Evolutionary conservation across 345 rosid species (phyloP).

Genomic region (Melaleuca alternifolia): DNA sequence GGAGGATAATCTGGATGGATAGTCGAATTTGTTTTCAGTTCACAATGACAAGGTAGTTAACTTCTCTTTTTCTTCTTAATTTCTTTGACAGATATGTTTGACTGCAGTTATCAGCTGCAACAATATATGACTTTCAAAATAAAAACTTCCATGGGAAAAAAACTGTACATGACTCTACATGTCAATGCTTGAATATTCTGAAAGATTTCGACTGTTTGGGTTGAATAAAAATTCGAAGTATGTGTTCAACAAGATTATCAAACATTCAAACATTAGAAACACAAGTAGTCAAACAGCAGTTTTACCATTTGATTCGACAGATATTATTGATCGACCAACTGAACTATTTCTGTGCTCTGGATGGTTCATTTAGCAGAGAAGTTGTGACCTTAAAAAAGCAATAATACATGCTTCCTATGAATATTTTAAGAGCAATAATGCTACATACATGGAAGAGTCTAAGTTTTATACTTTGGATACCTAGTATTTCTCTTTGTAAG

Average conservation of each 20-base stretch:
- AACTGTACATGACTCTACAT: background rate
- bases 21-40: background rate
- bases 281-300: background rate
- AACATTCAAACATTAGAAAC: background rate
- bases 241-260: background rate
- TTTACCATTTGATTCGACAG: background rate
- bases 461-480: background rate
- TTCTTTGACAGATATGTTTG: background rate
- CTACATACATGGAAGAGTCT: background rate
- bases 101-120: background rate
- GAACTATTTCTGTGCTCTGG: background rate
- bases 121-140: background rate
- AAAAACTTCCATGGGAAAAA: background rate
- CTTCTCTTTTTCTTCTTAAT: background rate
- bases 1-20: background rate
- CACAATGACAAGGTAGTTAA: background rate
- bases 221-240: background rate
- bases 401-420: background rate
- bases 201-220: background rate
- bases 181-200: background rate
- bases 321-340: background rate
- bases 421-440: too few relatives aligned
- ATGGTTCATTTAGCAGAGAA: background rate
- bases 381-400: background rate
- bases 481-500: background rate